Evolutionary conservation across 768 basidiomycete genomes (phyloP), one percentile per base, ranked within the genome.

Genomic region (Lentinula detonsa): DNA sequence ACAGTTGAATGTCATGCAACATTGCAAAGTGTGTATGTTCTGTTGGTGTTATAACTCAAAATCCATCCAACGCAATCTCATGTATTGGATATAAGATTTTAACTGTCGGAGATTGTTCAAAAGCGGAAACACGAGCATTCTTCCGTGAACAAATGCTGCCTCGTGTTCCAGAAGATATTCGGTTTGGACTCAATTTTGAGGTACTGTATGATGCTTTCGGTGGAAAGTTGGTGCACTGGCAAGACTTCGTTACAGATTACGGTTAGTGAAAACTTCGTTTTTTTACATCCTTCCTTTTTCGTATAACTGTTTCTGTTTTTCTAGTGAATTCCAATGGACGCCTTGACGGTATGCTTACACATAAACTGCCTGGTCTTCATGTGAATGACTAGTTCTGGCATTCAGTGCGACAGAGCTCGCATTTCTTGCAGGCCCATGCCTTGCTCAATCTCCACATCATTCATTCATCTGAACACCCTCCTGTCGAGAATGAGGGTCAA

Each of bases 401-500:
- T 34, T 15, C 64, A 92, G 90, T 91, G 70, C 86, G 85, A 66
- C 86, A 89, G 66, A 85, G 86, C 61, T 90, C 90, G 0, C 88
- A 90, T 67, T 93, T 91, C 75, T 81, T 93, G 23, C 92, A 93
- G 74, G 92, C 92, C 0, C 89, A 93, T 61, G 80, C 90, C 0
- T 76, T 91, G 1, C 81, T 94, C 59, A 93, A 94, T 65, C 81
- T 94, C 13, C 92, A 94, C 69, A 88, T 94, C 70, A 90, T 94
- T 57, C 91, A 93, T 66, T 87, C 90, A 2, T 87, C 84, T 0
- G 69, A 80, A 0, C 71, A 68, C 28, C 66, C 66, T 9, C 61
- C 61, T 21, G 58, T 68, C 43, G 66, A 70, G 61, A 66, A 72
- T 55, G 72, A 71, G 61, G 65, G 69, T 72, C 34, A 70, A 67